A percentile compares a stretch with the other conserved stretches of the same genome.
Conservation (phyloP, 2,329 filamentous ascomycete species). For the Coniosporium tulheliwenetii region DNA sequence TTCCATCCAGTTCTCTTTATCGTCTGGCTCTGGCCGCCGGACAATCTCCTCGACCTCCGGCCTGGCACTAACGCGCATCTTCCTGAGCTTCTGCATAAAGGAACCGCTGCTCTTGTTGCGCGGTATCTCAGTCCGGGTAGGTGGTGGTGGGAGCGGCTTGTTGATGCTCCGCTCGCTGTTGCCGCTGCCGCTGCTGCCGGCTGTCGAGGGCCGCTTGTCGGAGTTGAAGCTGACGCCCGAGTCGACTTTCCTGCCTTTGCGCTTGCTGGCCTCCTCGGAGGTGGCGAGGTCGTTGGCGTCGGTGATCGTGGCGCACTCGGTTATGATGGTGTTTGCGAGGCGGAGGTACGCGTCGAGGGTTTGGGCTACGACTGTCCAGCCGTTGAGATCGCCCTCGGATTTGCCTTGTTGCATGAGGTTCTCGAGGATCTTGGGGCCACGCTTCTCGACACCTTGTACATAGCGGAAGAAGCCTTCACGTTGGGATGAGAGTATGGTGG, state of each 20-base stretch:
- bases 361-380: constrained; percentile 34
- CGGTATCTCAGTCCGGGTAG: constrained; percentile 16
- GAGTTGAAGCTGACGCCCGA: constrained; percentile 46
- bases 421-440: constrained; percentile 36
- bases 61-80: constrained; percentile 36
- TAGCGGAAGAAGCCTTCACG: constrained; percentile 48
- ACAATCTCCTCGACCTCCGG: constrained; percentile 30
- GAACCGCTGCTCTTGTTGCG: constrained; percentile 10
- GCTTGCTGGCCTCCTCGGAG: constrained; percentile 11
- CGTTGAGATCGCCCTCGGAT: constrained; percentile 33
- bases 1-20: constrained; percentile 12
- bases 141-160: constrained; percentile 1
- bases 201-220: constrained; percentile 17
- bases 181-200: constrained; percentile 8
- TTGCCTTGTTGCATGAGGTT: constrained; percentile 38
- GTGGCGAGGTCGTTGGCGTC: constrained; percentile 21
- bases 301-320: constrained; percentile 38
- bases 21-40: too few relatives aligned
- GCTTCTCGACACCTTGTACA: constrained; percentile 41
- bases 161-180: background rate
- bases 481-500: constrained; percentile 36
- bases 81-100: constrained; percentile 25
- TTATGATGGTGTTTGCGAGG: constrained; percentile 43
- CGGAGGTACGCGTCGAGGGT: constrained; percentile 43
- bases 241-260: constrained; percentile 42